Evolutionary conservation across 1,284 basidiomycete species (phyloP).

Genomic region (Apiotrichum laibachii): DNA sequence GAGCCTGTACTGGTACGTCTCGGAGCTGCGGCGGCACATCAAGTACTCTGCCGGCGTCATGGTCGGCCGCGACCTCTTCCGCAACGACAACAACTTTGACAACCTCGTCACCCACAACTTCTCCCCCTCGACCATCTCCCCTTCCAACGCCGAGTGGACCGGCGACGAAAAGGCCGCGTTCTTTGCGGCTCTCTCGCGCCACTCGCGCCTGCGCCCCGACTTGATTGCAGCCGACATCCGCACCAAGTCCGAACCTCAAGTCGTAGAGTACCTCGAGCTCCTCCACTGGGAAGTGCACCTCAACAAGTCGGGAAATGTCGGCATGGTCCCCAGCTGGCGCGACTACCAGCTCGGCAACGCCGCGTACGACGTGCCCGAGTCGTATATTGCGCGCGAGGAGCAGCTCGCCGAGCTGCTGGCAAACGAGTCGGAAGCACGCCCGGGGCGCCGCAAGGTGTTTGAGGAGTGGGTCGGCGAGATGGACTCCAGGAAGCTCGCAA

Average conservation of each 20-base stretch:
- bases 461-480: too few relatives aligned
- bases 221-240: conserved; percentile 62
- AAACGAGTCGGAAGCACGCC: not conserved
- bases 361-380: conserved; percentile 60
- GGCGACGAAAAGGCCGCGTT: conserved; percentile 64
- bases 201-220: conserved; percentile 69
- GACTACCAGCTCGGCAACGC: conserved; percentile 22
- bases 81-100: not conserved
- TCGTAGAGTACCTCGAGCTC: conserved; percentile 60
- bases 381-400: conserved; percentile 60
- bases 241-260: conserved; percentile 63
- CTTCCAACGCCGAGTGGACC: conserved; percentile 59
- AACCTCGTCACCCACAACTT: not conserved
- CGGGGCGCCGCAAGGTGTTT: not conserved
- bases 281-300: conserved; percentile 43
- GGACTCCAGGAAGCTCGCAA: not conserved
- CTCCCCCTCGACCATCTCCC: not conserved
- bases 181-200: conserved; percentile 62
- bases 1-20: conserved; percentile 9
- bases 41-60: not conserved
- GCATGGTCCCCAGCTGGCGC: conserved; percentile 12
- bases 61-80: not conserved
- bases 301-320: not conserved
- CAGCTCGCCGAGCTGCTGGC: not conserved
- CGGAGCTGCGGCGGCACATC: conserved; percentile 9